Evolutionary conservation across 2,329 filamentous ascomycete species (phyloP).

Genomic region (Phialocephala subalpina): DNA sequence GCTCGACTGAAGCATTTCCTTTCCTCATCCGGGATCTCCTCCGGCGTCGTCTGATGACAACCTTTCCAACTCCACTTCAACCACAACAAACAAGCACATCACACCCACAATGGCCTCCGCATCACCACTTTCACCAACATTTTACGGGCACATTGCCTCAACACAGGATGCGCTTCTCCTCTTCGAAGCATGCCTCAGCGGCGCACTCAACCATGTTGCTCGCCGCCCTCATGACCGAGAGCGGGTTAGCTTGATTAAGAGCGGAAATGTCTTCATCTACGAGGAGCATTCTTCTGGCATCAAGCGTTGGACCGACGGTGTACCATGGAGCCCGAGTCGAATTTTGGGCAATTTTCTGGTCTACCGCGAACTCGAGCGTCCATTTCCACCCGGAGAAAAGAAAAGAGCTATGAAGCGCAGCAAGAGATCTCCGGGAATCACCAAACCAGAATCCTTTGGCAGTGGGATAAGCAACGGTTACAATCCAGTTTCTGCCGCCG

Average conservation of each 20-base stretch:
- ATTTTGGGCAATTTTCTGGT: conserved; percentile 97
- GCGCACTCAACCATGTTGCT: conserved; percentile 76
- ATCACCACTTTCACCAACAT: conserved; percentile 36
- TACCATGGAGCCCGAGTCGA: conserved; percentile 90
- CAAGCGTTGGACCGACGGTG: conserved; percentile 92
- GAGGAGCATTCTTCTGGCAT: conserved; percentile 91
- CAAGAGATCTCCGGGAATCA: conserved; percentile 48
- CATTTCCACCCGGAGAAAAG: conserved; percentile 86
- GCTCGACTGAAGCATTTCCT: conserved; percentile 24
- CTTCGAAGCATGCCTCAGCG: conserved; percentile 80
- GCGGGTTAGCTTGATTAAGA: conserved; percentile 77
- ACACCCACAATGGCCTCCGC: conserved; percentile 32
- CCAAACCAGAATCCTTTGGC: conserved; percentile 37
- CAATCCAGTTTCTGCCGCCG: conserved; percentile 21
- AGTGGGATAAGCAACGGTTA: conserved; percentile 28
- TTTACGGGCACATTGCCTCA: conserved; percentile 39
- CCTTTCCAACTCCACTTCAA: conserved; percentile 16
- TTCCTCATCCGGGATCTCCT: conserved; percentile 32
- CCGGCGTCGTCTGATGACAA: conserved; percentile 32
- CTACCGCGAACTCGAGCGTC: conserved; percentile 97
- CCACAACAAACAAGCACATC: conserved; percentile 16
- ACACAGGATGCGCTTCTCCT: conserved; percentile 72
- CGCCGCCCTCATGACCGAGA: conserved; percentile 89
- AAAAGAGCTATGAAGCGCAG: conserved; percentile 81
- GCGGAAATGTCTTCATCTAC: conserved; percentile 90